Conservation (phyloP, 176 grass and related monocot species). For the Avena sativa region DNA sequence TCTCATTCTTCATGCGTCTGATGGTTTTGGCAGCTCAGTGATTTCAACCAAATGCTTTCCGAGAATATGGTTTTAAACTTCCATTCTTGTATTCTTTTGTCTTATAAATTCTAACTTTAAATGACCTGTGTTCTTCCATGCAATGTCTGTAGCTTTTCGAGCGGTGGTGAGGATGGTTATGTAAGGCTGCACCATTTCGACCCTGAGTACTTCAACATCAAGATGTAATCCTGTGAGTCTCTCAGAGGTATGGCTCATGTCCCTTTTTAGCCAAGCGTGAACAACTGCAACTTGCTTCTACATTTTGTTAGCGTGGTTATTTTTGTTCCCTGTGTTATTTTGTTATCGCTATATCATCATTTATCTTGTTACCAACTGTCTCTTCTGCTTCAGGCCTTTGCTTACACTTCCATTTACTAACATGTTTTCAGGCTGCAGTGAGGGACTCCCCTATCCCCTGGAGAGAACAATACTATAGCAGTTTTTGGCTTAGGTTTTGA, state of each 20-base stretch:
- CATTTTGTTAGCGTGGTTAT: neutral
- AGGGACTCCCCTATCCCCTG: neutral
- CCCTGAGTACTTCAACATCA: slow-evolving; percentile 79
- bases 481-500: neutral
- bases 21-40: slow-evolving; percentile 25
- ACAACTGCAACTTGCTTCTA: neutral
- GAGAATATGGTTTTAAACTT: neutral
- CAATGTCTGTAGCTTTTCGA: slow-evolving; percentile 59
- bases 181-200: slow-evolving; percentile 92
- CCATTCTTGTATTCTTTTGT: neutral
- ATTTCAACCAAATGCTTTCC: slow-evolving; percentile 34
- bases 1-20: neutral
- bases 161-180: slow-evolving; percentile 97
- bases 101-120: neutral
- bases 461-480: neutral
- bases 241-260: no score
- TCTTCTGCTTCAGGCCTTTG: neutral
- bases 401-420: neutral
- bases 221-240: slow-evolving; percentile 1
- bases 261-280: no score
- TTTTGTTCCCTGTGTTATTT: neutral
- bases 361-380: neutral
- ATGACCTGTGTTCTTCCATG: neutral
- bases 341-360: neutral
- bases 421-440: neutral